Conservation (phyloP, 1,284 basidiomycete genomes). For the Ustilago nuda region DNA sequence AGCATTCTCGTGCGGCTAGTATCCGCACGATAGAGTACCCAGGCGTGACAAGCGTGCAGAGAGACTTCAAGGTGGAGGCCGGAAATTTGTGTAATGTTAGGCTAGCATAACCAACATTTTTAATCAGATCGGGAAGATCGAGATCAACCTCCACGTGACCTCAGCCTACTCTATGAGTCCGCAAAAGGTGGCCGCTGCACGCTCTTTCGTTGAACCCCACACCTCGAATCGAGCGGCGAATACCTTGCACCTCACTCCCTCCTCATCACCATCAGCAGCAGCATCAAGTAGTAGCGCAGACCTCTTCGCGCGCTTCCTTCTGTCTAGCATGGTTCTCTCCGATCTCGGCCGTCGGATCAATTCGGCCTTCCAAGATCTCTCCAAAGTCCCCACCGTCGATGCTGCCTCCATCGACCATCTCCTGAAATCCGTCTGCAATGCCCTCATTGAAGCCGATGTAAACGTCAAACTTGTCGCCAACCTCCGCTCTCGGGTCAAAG, state of each 20-base stretch:
- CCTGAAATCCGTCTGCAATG: constrained; percentile 93
- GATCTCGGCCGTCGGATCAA: constrained; percentile 95
- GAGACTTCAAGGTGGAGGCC: background rate
- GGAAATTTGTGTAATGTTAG: background rate
- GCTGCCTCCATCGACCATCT: constrained; percentile 76
- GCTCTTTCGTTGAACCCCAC: constrained; percentile 3
- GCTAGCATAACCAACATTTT: background rate
- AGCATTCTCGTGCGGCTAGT: no score
- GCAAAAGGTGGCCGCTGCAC: constrained; percentile 7
- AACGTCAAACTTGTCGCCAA: constrained; percentile 95
- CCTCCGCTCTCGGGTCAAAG: constrained; percentile 81
- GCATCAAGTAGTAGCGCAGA: background rate
- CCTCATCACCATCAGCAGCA: background rate
- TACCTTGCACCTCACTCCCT: background rate
- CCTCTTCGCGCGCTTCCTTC: background rate
- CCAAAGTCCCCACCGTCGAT: constrained; percentile 79
- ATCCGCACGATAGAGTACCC: no score
- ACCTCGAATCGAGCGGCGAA: background rate
- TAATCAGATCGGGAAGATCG: background rate
- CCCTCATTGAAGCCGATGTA: constrained; percentile 94
- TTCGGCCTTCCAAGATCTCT: constrained; percentile 89
- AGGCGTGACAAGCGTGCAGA: no score
- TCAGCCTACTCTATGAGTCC: background rate
- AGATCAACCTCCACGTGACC: constrained; percentile 7
- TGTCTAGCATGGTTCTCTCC: constrained; percentile 85